Evolutionary conservation across 2,329 filamentous ascomycete genomes (phyloP).

Genomic region (Grosmannia serpens): DNA sequence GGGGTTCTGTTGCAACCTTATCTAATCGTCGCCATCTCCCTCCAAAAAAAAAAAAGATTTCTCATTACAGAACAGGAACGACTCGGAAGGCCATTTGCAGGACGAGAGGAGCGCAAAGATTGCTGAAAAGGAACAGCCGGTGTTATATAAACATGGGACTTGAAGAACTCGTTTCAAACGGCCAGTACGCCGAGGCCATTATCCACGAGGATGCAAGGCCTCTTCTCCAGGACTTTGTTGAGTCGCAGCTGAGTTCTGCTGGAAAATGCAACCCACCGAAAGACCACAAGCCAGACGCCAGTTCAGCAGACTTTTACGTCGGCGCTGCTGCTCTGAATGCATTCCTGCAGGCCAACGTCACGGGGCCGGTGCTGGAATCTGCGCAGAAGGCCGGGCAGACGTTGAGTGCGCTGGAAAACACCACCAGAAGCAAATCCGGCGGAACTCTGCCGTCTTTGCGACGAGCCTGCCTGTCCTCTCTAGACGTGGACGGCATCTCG

Average conservation of each 20-base stretch:
- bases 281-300: neutral
- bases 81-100: neutral
- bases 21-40: constrained; percentile 8
- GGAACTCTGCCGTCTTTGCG: constrained; percentile 27
- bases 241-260: neutral
- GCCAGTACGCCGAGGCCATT: constrained; percentile 8
- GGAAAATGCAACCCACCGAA: neutral
- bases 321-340: constrained; percentile 61
- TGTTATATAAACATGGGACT: constrained; percentile 6
- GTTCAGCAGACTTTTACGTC: constrained; percentile 25
- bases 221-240: constrained; percentile 5
- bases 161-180: neutral
- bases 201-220: neutral
- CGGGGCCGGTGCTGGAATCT: constrained; percentile 61
- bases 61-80: neutral
- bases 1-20: constrained; percentile 3
- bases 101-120: neutral
- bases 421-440: neutral
- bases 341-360: constrained; percentile 80
- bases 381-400: constrained; percentile 19
- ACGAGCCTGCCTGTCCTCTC: constrained; percentile 50
- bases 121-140: neutral
- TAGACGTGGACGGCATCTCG: constrained; percentile 75
- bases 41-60: constrained; percentile 2
- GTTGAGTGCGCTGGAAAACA: constrained; percentile 17